Evolutionary conservation across 257 asterid species (phyloP), one percentile per base, ranked within the genome.

Genomic region (Solanum neorickii): DNA sequence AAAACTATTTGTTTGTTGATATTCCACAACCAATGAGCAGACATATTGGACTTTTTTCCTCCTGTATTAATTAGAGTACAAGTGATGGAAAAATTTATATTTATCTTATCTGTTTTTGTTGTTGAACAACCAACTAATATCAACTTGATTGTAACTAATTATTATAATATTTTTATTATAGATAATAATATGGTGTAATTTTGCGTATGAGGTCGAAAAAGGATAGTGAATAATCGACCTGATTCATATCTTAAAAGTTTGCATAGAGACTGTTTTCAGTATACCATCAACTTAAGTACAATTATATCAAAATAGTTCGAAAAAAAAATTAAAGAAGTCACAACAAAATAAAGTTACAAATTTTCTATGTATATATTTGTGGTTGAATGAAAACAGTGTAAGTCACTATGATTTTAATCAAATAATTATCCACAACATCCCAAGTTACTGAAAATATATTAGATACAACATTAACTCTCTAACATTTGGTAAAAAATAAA

Each of bases 101-200:
- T 46, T 46, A 27, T 47, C 31, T 27, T 47, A 46, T 47, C 84
- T 9, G 16, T 20, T 16, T 80, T 80, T 47, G 27, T 80, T 29
- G 85, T 80, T 80, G 66, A 78, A 47, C 84, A 16, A 47, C 66
- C 42, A 78, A 78, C 31, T 15, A 49, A 49, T 29, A 46, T 78
- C 25, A 9, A 29, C 66, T 78, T 46, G 66, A 78, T 49, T 46
- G 16, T 29, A 25, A 27, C 65, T n/a, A 46, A 46, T 77, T 44
- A 46, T 77, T 44, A 46, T 18, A 46, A 27, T 77, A 44, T 44
- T 44, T 25, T 49, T 15, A 49, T 49, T 16, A 16, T 52, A 52
- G 18, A 52, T 16, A 52, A 52, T 7, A 52, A 1, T 23, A 52
- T 18, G 3, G 0, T 52, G 62, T 52, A 52, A 16, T 52, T 52